Percentiles rank a stretch among this genome's conserved stretches.
Conservation (phyloP, 495 filamentous ascomycete genomes). For the Penicillium antarcticum region DNA sequence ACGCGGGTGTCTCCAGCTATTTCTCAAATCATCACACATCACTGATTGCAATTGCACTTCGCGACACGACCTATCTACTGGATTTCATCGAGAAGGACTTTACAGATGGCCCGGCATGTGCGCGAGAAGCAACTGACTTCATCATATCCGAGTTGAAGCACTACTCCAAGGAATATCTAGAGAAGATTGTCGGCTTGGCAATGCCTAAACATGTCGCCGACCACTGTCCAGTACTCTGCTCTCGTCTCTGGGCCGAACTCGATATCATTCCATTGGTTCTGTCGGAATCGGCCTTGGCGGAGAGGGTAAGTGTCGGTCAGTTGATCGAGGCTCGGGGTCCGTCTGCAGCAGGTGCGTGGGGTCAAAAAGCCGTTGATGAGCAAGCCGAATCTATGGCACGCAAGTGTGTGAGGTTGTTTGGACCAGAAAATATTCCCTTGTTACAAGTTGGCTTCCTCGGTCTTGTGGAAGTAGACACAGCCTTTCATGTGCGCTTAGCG, state of each 20-base stretch:
- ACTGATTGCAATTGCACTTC: conserved; percentile 63
- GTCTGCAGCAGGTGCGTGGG: conserved; percentile 27
- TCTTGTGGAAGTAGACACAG: conserved; percentile 72
- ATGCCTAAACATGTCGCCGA: conserved; percentile 45
- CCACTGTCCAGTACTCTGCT: conserved; percentile 55
- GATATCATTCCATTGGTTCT: conserved; percentile 72
- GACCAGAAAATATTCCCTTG: conserved; percentile 69
- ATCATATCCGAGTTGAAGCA: conserved; percentile 48
- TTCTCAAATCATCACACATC: conserved; percentile 47
- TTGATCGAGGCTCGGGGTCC: background rate
- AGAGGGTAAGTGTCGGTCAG: conserved; percentile 12
- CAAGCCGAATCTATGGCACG: conserved; percentile 83
- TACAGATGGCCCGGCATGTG: conserved; percentile 22
- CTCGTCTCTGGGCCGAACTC: conserved; percentile 75
- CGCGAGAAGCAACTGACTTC: conserved; percentile 48
- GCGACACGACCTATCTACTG: conserved; percentile 74
- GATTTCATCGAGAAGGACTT: conserved; percentile 67
- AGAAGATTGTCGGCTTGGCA: conserved; percentile 62
- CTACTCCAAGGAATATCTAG: conserved; percentile 59
- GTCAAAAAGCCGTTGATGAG: conserved; percentile 65
- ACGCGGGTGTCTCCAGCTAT: conserved; percentile 57
- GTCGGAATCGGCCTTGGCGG: conserved; percentile 19
- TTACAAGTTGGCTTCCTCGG: conserved; percentile 72
- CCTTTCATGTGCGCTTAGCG: conserved; percentile 57
- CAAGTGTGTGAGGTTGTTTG: conserved; percentile 78